Base-by-base conservation (phyloP, 805 yeast genomes). In the Saturnispora silvae region DNA sequence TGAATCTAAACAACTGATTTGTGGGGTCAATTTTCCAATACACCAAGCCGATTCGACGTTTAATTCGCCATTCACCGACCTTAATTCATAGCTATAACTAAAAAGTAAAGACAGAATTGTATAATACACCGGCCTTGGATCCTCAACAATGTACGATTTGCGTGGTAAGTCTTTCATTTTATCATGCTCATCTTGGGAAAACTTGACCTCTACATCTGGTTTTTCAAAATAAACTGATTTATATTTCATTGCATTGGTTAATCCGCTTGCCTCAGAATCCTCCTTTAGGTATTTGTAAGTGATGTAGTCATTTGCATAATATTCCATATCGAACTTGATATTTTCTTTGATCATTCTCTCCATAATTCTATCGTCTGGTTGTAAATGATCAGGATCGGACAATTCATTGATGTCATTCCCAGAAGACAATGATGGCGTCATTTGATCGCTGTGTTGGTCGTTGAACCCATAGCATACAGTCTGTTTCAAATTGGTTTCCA, bases 351-450 rank as follows among this genome's bases (percentile, higher is more conserved):
- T 65, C 5, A 77, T 54, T 39, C 96, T 61, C 48, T 79, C 86
- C 44, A 68, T 60, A n/a, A 75, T 64, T 35, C 95, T 59, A 23
- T 75, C 81, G 29, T 62, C 65, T 0, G 72, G 60, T 2, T 65
- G 54, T 3, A 82, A 67, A 20, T 64, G 63, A 50, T 89, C 97
- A 0, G 96, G 95, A 44, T 80, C 80, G 1, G 75, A 73, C 14
- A 89, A 54, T 46, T 89, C 96, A 55, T 86, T 89, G 40, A 92
- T 82, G 54, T 89, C 97, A 51, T 92, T 92, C 3, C 96, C 96
- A 43, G 77, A 79, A 3, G 79, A 60, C 2, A 79, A 43, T 0
- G 95, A 81, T 1, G 80, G 69, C 0, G 72, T 75, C 5, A 92
- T 57, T 20, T 75, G 64, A 2, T 67, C 74, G 19, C 66, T 64